These are phyloP conservation scores for Apodospora peruviana DNA, from an alignment of 495 filamentous ascomycete genomes.

Conservation along the genomic window DNA sequence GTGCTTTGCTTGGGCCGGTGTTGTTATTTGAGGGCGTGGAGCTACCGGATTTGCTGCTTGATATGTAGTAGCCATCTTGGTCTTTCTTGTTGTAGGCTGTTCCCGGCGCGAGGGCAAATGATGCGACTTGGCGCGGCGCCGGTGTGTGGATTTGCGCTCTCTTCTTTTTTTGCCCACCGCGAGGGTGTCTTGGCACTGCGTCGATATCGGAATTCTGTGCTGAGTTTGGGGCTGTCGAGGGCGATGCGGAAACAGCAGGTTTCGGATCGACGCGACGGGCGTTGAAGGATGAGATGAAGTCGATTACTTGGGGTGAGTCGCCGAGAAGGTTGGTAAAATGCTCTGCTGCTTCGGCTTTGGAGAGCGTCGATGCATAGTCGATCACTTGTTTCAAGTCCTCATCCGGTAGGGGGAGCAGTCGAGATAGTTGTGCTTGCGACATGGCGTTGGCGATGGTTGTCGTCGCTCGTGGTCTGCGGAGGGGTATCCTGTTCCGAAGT, in stretches of 20 bases:
- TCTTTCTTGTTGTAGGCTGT: constrained; percentile 39
- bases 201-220: constrained; percentile 21
- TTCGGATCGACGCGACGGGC: constrained; percentile 52
- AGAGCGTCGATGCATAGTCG: constrained; percentile 64
- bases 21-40: constrained; percentile 26
- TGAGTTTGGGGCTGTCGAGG: constrained; percentile 15
- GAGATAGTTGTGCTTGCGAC: constrained; percentile 65
- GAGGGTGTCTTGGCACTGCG: constrained; percentile 23
- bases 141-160: constrained; percentile 55
- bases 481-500: no score
- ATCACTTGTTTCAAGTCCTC: constrained; percentile 76
- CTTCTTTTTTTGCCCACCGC: constrained; percentile 47
- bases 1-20: constrained; percentile 32
- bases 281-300: constrained; percentile 93
- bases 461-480: no score
- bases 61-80: constrained; percentile 34
- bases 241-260: constrained; percentile 7
- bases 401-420: constrained; percentile 76
- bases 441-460: no score
- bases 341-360: constrained; percentile 68
- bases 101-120: constrained; percentile 29
- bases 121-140: constrained; percentile 60
- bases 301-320: constrained; percentile 74
- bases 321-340: constrained; percentile 87
- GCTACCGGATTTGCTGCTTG: constrained; percentile 21